Base-by-base conservation (phyloP, 1,139 yeast genomes). In the Yarrowia galli region DNA sequence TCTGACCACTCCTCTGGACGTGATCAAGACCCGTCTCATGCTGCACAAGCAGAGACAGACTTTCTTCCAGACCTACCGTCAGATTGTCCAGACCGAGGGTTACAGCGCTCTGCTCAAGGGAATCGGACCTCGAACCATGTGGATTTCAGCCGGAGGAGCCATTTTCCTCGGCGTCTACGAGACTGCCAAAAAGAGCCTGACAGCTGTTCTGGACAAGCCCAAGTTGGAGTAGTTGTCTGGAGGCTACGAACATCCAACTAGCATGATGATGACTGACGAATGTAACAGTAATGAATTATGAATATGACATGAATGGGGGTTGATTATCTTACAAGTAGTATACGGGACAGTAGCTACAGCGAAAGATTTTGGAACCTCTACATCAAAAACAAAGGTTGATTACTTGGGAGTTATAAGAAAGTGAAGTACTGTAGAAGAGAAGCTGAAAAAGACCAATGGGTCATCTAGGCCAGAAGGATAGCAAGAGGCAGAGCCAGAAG, bases 71-170 rank as follows among this genome's bases (percentile, higher is more conserved):
- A 69, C 74, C 43, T 72, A 73, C 5, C 73, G 73, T 35, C 76
- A 73, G 8, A 82, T 92, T 68, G 76, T 84, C 20, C 76, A 76
- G 42, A 91, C 89, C 67, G 97, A 91, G 74, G 97, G 97, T 0
- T 78, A 80, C 64, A 72, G 75, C 10, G 92, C 89, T 0, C 91
- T 95, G 71, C 84, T 87, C 75, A 85, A 85, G 67, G 99, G 99
- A 6, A 84, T 93, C 49, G 98, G 97, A 0, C 98, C 99, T 2
- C 83, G 99, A 76, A 92, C 98, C 0, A 84, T 91, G 86, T 95
- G 99, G 99, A 95, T 95, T 70, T 89, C 97, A 80, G 96, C 97
- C 4, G 99, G 99, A 20, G 99, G 99, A 22, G 97, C 98, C 38
- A 92, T 96, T 45, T 95, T 96, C 80, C 82, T 95, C 69, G 99